phyloP scores from a whole-genome alignment of 2,329 filamentous ascomycete genomes.

The Penicillium corylophilum region DNA sequence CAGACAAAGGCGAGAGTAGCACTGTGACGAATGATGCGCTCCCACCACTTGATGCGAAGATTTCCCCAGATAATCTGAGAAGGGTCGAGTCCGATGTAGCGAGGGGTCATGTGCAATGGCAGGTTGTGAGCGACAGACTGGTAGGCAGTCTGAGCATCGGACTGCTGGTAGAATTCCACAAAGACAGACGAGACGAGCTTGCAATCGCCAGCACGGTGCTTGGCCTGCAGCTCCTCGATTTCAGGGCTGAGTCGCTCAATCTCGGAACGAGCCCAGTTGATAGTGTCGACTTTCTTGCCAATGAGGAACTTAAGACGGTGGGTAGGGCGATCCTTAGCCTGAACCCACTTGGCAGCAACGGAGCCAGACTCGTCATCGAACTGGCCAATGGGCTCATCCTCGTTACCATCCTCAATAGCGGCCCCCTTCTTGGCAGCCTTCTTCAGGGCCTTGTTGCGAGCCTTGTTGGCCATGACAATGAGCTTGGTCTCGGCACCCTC shows the following conservation, averaged over 20 bases:
- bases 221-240: slow-evolving; percentile 65
- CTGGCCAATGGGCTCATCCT: slow-evolving; percentile 49
- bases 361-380: slow-evolving; percentile 67
- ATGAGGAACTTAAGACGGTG: slow-evolving; percentile 71
- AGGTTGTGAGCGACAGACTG: slow-evolving; percentile 87
- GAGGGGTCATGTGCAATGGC: slow-evolving; percentile 80
- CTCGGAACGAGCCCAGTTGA: slow-evolving; percentile 81
- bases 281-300: slow-evolving; percentile 90
- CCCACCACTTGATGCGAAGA: slow-evolving; percentile 81
- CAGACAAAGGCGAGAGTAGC: slow-evolving; percentile 69
- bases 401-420: slow-evolving; percentile 39
- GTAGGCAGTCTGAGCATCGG: slow-evolving; percentile 80
- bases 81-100: slow-evolving; percentile 79
- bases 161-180: slow-evolving; percentile 81
- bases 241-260: slow-evolving; percentile 72
- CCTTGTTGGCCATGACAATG: slow-evolving; percentile 73
- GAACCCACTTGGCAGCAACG: slow-evolving; percentile 72
- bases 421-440: slow-evolving; percentile 59
- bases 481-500: slow-evolving; percentile 85
- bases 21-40: slow-evolving; percentile 71
- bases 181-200: slow-evolving; percentile 76
- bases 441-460: slow-evolving; percentile 66
- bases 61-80: slow-evolving; percentile 84
- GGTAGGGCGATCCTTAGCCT: slow-evolving; percentile 70
- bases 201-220: slow-evolving; percentile 64